Percentiles rank a stretch among this genome's conserved stretches.
These are phyloP conservation scores for Kodamaea nitidulidarum DNA, from an alignment of 805 yeast genomes.

Conservation along the genomic window DNA sequence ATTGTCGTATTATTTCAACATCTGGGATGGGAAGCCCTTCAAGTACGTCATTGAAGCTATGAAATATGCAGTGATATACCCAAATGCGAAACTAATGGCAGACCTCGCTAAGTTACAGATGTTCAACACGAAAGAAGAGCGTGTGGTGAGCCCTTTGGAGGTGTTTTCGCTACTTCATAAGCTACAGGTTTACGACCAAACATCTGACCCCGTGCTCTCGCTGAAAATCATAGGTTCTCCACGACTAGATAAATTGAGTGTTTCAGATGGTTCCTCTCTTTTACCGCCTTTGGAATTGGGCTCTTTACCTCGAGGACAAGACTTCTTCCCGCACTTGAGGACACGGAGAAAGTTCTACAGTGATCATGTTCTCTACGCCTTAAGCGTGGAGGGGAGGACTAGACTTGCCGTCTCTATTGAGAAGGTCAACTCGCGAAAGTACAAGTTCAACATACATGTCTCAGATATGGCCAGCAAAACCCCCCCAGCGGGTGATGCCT, in stretches of 20 bases:
- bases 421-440: slow-evolving; percentile 32
- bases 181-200: slow-evolving; percentile 21
- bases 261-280: slow-evolving; percentile 18
- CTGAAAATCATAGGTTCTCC: slow-evolving; percentile 23
- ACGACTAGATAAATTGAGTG: slow-evolving; percentile 15
- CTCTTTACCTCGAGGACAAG: slow-evolving; percentile 12
- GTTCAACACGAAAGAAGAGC: background rate
- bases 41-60: slow-evolving; percentile 23
- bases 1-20: slow-evolving; percentile 22
- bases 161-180: slow-evolving; percentile 15
- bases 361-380: slow-evolving; percentile 31
- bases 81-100: slow-evolving; percentile 22
- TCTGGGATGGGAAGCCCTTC: slow-evolving; percentile 31
- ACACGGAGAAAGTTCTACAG: slow-evolving; percentile 16
- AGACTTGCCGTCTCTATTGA: slow-evolving; percentile 29
- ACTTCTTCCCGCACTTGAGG: slow-evolving; percentile 32
- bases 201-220: slow-evolving; percentile 28
- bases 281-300: slow-evolving; percentile 7
- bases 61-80: slow-evolving; percentile 29
- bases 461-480: slow-evolving; percentile 39
- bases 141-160: slow-evolving; percentile 2
- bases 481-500: slow-evolving; percentile 24
- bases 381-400: slow-evolving; percentile 10
- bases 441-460: slow-evolving; percentile 35
- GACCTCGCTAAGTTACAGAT: background rate